Evolutionary conservation across 345 rosid species (phyloP), one percentile per base, ranked within the genome.

Genomic region (Rhodamnia argentea): DNA sequence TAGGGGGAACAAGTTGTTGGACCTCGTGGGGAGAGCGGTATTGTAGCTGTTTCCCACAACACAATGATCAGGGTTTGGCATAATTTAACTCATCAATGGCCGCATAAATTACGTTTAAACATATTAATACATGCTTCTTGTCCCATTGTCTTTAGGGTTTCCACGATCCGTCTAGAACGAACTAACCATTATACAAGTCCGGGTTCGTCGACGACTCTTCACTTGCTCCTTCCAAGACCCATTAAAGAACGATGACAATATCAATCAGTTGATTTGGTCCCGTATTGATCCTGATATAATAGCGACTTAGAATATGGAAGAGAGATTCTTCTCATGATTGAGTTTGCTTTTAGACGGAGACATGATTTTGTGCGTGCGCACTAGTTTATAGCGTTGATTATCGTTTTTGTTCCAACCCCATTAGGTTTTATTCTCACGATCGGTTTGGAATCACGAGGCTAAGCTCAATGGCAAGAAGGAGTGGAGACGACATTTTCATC

Each of bases 21-120:
- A 12, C 5, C 76, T 57, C 24, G 81, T 50, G 40, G 52, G 87
- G 87, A 84, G 52, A 82, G 37, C 32, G 78, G 78, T 5, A 70
- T 60, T 86, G 85, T 82, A 86, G 87, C 87, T 86, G 87, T 86
- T 82, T 64, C 60, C 87, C 85, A 82, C 50, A 54, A 83, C 87
- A 82, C 59, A 82, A 86, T 83, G 37, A 52, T 86, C 32, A 52
- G 82, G 59, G 84, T 52, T 37, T 44, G 58, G 87, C 29, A 50
- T 50, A 57, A 24, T 82, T 20, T 29, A 86, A 52, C 52, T 47
- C 50, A 22, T 82, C 11, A 57, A 57, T 50, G 20, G 32, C 52
- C 53, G 47, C 24, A 16, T 10, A 29, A 50, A 23, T 13, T 2
- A 6, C 37, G 27, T 13, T 44, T 14, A 24, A 42, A 23, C 51